Base-by-base conservation (phyloP, 768 basidiomycete species). In the Suillus fuscotomentosus region DNA sequence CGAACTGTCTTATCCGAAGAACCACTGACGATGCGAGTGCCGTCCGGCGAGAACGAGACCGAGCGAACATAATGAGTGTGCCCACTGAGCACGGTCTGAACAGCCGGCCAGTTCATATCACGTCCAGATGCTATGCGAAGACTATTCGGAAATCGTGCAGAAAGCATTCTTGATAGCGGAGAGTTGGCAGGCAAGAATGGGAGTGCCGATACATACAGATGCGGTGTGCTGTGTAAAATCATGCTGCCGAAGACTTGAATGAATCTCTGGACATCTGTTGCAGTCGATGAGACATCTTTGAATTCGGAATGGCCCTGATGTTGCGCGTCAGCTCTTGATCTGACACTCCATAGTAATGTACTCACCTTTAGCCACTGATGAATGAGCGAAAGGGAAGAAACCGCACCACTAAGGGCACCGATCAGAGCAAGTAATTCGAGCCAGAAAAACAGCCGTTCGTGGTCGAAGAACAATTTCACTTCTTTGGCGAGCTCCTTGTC, bases 171-270 rank as follows among this genome's bases (percentile, higher is more conserved):
- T 1, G n/a, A 45, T 5, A 45, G 45, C 10, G 45, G 20, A n/a
- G 45, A 45, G n/a, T 45, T n/a, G 45, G n/a, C 3, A 2, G 45
- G 45, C 10, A 9, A n/a, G 59, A 74, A 71, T 53, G 71, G 69
- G 13, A 74, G 51, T 3, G 68, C 72, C 38, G 71, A 73, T 8
- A 70, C 38, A 60, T 72, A 73, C 8, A 73, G 66, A 55, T 73
- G 72, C 7, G 72, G 72, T 1, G 61, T 64, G 61, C 66, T 68
- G 24, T 69, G 56, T 34, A 60, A 34, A 27, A 72, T 70, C 0
- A 57, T 39, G 27, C 10, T 22, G 11, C 15, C 41, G 41, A 73
- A 73, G 2, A 55, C 38, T 15, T 39, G 22, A n/a, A 71, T 59
- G 60, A 71, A 72, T 27, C 55, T 60, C 5, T 48, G 31, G 0